Evolutionary conservation across 2,329 filamentous ascomycete genomes (phyloP).

Genomic region (Colletotrichum siamense): DNA sequence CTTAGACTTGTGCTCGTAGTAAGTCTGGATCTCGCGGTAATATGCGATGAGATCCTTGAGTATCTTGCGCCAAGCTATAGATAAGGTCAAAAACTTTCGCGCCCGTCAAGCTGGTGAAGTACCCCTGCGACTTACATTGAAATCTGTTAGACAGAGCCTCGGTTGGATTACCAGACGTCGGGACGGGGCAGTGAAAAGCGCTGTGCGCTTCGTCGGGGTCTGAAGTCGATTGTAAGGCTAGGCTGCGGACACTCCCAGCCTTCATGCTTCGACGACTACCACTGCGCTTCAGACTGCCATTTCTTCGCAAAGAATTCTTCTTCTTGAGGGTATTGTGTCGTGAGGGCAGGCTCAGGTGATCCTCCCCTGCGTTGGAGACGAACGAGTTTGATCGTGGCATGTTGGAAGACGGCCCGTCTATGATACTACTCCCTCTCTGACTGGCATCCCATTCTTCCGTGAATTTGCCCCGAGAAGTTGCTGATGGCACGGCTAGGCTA

Average conservation of each 20-base stretch:
- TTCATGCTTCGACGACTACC: slow-evolving; percentile 81
- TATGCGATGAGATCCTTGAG: slow-evolving; percentile 94
- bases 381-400: slow-evolving; percentile 69
- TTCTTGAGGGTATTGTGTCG: slow-evolving; percentile 84
- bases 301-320: slow-evolving; percentile 78
- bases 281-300: slow-evolving; percentile 77
- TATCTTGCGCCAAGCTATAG: slow-evolving; percentile 87
- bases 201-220: slow-evolving; percentile 78
- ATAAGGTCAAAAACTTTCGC: neutral
- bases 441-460: slow-evolving; percentile 76
- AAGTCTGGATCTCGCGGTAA: slow-evolving; percentile 88
- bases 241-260: slow-evolving; percentile 85
- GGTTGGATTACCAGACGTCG: slow-evolving; percentile 85
- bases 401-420: slow-evolving; percentile 50
- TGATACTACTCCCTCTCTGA: slow-evolving; percentile 69
- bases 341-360: slow-evolving; percentile 43
- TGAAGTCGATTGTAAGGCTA: slow-evolving; percentile 72
- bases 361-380: slow-evolving; percentile 55
- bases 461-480: slow-evolving; percentile 54
- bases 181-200: slow-evolving; percentile 88
- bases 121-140: slow-evolving; percentile 66
- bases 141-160: slow-evolving; percentile 88
- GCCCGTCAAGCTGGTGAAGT: neutral
- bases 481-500: neutral
- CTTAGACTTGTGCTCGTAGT: slow-evolving; percentile 88